Evolutionary conservation across 805 yeast genomes (phyloP), one percentile per base, ranked within the genome.

Genomic region (Candida coquimbonensis): DNA sequence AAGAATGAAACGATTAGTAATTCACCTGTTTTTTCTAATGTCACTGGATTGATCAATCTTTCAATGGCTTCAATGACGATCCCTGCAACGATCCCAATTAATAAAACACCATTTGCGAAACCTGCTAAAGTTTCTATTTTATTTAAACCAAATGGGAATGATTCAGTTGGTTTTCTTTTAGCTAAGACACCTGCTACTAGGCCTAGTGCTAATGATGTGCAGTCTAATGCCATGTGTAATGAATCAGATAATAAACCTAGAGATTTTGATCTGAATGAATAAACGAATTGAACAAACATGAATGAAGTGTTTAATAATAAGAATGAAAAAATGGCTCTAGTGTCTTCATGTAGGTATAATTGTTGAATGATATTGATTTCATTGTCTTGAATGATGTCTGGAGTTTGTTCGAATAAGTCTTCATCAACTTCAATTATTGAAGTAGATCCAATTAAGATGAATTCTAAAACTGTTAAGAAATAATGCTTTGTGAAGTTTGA

Each of bases 221-320:
- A 93, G 64, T 93, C 99, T 46, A 93, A 71, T 3, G 95, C 85
- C 99, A 93, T 93, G 64, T 93, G 99, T 43, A 93, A 72, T 1
- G 96, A 88, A 60, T 93, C 99, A 17, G 96, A 88, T 43, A 93
- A 64, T 24, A 93, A 70, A 11, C 99, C 97, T 39, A 93, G 68
- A 0, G 98, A 91, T 59, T 87, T 90, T 1, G 98, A 89, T 50
- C 95, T 74, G 66, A 93, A 84, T 0, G 98, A 90, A 62, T 93
- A 93, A 9, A 93, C 67, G 52, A 93, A 72, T 67, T 93, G 99
- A 36, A 93, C 81, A 57, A 93, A 79, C 99, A 93, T 93, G 66
- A 93, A 93, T 3, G 93, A 77, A 12, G 95, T 80, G 64, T 93
- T 93, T 49, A 93, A 72, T 51, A 91, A 64, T 40, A 93, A 66